Evolutionary conservation across 2,329 filamentous ascomycete species (phyloP).

Genomic region (Fusarium poae): DNA sequence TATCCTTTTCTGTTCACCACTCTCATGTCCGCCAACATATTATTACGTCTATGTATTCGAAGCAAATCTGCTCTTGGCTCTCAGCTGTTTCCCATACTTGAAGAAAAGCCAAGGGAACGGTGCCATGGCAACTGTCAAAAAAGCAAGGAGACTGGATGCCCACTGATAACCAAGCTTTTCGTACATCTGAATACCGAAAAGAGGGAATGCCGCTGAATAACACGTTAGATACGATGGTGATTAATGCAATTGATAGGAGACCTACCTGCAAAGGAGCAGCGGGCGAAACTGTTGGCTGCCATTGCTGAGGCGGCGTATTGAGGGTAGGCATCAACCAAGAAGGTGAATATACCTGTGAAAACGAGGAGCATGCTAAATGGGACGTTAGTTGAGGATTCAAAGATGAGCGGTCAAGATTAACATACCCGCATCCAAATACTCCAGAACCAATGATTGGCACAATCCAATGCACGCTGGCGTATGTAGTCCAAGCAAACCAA

Average conservation of each 20-base stretch:
- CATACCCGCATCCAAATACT: constrained; percentile 40
- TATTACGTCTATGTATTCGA: background rate
- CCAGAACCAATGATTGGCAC: constrained; percentile 33
- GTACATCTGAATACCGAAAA: constrained; percentile 41
- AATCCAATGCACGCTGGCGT: constrained; percentile 32
- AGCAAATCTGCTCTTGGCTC: constrained; percentile 39
- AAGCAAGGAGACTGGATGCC: constrained; percentile 37
- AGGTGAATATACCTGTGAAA: constrained; percentile 36
- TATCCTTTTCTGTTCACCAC: background rate
- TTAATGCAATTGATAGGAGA: accelerated
- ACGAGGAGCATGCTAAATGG: constrained; percentile 15
- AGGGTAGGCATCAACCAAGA: constrained; percentile 41
- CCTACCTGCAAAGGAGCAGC: constrained; percentile 38
- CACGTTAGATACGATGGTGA: accelerated
- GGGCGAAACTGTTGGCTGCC: constrained; percentile 40
- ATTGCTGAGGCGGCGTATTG: constrained; percentile 43
- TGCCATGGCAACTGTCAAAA: constrained; percentile 37
- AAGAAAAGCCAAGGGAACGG: constrained; percentile 43
- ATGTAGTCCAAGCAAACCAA: constrained; percentile 40
- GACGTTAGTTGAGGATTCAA: accelerated
- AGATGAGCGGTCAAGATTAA: accelerated
- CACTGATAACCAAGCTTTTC: constrained; percentile 38
- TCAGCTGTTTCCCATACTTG: constrained; percentile 34
- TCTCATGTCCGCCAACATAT: accelerated
- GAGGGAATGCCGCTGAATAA: constrained; percentile 24